Evolutionary conservation across 2,329 filamentous ascomycete species (phyloP).

Genomic region (Ophiostoma tasmaniense): DNA sequence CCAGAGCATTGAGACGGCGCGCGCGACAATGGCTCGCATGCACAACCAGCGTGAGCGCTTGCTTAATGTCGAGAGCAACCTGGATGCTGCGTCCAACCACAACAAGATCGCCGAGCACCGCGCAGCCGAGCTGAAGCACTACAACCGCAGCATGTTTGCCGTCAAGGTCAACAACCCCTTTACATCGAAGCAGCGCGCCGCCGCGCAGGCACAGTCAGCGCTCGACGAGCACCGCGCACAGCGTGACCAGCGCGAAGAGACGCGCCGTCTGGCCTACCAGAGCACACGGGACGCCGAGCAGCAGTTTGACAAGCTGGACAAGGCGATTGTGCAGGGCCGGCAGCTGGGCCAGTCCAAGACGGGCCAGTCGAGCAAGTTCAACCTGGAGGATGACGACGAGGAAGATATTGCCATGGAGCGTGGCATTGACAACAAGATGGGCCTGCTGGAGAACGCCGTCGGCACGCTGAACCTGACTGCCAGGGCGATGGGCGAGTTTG

Average conservation of each 20-base stretch:
- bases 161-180: constrained; percentile 71
- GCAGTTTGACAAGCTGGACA: constrained; percentile 42
- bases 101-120: constrained; percentile 71
- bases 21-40: constrained; percentile 62
- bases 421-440: constrained; percentile 49
- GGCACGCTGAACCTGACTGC: constrained; percentile 56
- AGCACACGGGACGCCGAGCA: constrained; percentile 40
- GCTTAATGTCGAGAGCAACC: constrained; percentile 72
- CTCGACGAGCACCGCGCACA: constrained; percentile 61
- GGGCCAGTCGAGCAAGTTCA: constrained; percentile 20
- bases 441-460: constrained; percentile 62
- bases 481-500: constrained; percentile 31
- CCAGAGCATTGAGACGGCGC: constrained; percentile 61
- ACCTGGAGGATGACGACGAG: constrained; percentile 23
- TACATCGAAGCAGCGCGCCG: constrained; percentile 57
- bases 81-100: constrained; percentile 71
- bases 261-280: constrained; percentile 27
- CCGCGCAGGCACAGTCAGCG: constrained; percentile 57
- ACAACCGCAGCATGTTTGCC: constrained; percentile 88
- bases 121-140: constrained; percentile 70
- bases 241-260: constrained; percentile 55
- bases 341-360: constrained; percentile 42
- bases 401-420: constrained; percentile 23
- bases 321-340: constrained; percentile 49
- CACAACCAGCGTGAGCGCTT: constrained; percentile 72